Evolutionary conservation across 495 filamentous ascomycete genomes (phyloP), one percentile per base, ranked within the genome.

Genomic region (Talaromyces liani): DNA sequence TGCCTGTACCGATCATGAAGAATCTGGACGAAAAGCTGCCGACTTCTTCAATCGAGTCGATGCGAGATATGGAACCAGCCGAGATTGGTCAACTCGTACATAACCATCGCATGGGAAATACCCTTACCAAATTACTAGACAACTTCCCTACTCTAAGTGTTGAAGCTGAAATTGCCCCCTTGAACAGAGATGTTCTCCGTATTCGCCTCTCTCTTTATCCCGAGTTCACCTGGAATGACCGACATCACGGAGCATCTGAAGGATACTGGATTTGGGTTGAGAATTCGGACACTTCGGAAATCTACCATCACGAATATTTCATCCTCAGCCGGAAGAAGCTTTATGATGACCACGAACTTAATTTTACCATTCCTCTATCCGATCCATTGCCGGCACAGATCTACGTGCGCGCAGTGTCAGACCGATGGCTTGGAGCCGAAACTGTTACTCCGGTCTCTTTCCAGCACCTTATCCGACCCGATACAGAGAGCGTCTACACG

Each of bases 181-280:
- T 99, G 47, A 99, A 99, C 65, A 83, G 95, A 24, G 92, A 99
- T 70, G 93, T 99, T 18, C 79, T 99, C 58, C 84, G 93, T 25
- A 89, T 99, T 64, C 88, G 88, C 62, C 84, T 99, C 0, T 91
- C 76, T 58, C 80, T 99, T 34, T 91, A 87, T 4, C 90, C 95
- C 0, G 92, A 98, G 25, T 99, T 98, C 72, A 82, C 79, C 12
- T 99, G 94, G 94, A 97, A 96, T 65, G 95, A 99, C 65, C 87
- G 87, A n/a, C 83, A 97, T 58, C 91, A 99, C 73, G 95, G 95
- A 2, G 88, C 85, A 4, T 96, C 93, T 2, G 94, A 99, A 70
- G 92, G 91, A 20, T 99, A 94, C 75, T 98, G 93, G 86, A 88
- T 98, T 57, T 98, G 95, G 95, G 93, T 98, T 16, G 94, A 99